Evolutionary conservation across 305 asterid species (phyloP).

Genomic region (Fraxinus angustifolia): DNA sequence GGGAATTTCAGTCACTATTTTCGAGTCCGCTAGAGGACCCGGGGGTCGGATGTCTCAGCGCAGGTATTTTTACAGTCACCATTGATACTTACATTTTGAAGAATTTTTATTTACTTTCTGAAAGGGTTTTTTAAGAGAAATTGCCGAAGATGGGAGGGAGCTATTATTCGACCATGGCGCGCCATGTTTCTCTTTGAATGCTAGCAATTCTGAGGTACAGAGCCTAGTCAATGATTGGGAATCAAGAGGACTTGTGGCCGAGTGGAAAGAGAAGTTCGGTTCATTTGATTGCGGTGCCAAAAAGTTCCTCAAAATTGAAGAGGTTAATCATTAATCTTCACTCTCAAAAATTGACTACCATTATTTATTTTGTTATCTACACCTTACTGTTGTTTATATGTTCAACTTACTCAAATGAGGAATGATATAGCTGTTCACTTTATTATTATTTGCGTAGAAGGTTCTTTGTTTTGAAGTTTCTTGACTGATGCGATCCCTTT

Average conservation of each 20-base stretch:
- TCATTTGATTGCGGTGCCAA: slow-evolving; percentile 65
- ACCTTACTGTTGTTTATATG: neutral
- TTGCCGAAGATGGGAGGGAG: slow-evolving; percentile 74
- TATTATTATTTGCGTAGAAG: neutral
- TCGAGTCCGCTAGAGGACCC: slow-evolving; percentile 85
- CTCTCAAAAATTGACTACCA: neutral
- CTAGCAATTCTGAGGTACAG: slow-evolving; percentile 55
- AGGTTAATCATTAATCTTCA: slow-evolving; percentile 38
- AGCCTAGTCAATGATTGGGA: slow-evolving; percentile 66
- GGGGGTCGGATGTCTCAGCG: slow-evolving; percentile 97
- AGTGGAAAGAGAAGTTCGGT: slow-evolving; percentile 78
- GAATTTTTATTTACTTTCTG: neutral
- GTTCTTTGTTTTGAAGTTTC: neutral
- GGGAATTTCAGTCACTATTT: slow-evolving; percentile 72
- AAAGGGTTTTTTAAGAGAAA: slow-evolving; percentile 42
- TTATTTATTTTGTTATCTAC: neutral
- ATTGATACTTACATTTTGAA: neutral
- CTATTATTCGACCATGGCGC: slow-evolving; percentile 80
- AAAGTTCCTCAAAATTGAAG: slow-evolving; percentile 43
- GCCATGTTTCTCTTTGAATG: slow-evolving; percentile 56
- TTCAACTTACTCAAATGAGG: neutral
- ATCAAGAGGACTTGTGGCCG: slow-evolving; percentile 71
- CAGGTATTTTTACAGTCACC: slow-evolving; percentile 39
- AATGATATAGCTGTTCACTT: neutral
- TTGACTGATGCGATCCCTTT: neutral